Evolutionary conservation across 768 basidiomycete genomes (phyloP), one percentile per base, ranked within the genome.

Genomic region (Kondoa malvinella): DNA sequence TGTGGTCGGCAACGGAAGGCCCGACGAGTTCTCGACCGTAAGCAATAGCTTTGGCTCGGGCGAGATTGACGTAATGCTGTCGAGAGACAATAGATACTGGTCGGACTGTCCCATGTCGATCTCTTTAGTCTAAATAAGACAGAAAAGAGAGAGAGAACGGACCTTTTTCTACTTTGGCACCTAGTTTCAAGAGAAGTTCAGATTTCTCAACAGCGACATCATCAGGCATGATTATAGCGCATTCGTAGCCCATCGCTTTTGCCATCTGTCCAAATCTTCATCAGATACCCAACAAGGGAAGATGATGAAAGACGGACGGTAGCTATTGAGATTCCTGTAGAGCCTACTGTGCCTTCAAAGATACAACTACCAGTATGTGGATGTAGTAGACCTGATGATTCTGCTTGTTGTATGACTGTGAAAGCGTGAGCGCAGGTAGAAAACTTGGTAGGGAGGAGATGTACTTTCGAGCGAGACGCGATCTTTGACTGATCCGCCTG

Each of bases 401-500:
- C 94, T 0, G 95, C 95, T 73, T 96, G 88, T 70, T 92, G 83
- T 72, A 99, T 90, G 81, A 97, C 94, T 97, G 66, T 30, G 56
- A 59, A 57, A 30, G 33, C 57, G 27, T 25, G 1, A 34, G 31
- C 31, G 17, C 3, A 21, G 15, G 4, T 32, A 2, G 34, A 33
- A 50, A 26, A 21, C 21, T 30, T 32, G 27, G 34, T 27, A 34
- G 27, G n/a, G 27, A 33, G 2, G 57, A 61, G 21, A 72, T 84
- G 69, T 74, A 95, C 92, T 89, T 76, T 85, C 83, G 69, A 96
- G 76, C 0, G 92, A 94, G n/a, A 97, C 94, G 32, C 95, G 84
- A 77, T 99, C 95, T 77, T 99, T 99, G 63, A 96, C 88, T 66
- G 92, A 96, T 56, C 95, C 95, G 29, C 94, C 94, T 0, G 95